Percentiles rank a stretch among this genome's conserved stretches.
Conservation (phyloP, 179 eudicot genomes). For the Carnegiea gigantea region DNA sequence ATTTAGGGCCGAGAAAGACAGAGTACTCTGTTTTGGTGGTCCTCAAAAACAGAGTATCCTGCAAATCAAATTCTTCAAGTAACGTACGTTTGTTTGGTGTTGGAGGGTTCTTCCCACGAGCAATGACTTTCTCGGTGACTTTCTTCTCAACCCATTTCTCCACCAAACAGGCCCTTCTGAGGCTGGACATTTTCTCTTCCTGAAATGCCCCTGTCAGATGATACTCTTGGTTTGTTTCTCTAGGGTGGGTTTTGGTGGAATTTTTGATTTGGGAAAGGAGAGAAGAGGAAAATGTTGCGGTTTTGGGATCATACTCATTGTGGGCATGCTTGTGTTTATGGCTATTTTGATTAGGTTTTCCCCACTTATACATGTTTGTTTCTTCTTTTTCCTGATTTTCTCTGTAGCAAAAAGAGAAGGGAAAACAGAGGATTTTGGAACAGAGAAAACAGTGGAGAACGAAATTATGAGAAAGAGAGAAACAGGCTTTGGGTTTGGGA, state of each 20-base stretch:
- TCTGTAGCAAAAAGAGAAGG: slow-evolving; percentile 25
- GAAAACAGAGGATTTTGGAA: slow-evolving; percentile 6
- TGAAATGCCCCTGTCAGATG: slow-evolving; percentile 14
- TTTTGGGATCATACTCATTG: slow-evolving; percentile 28
- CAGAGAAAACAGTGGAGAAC: slow-evolving; percentile 4
- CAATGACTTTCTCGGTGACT: slow-evolving; percentile 30
- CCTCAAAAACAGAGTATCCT: slow-evolving; percentile 48
- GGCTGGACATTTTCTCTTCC: slow-evolving; percentile 45
- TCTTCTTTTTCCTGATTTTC: neutral
- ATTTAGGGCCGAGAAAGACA: slow-evolving; percentile 11
- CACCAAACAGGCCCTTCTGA: slow-evolving; percentile 44
- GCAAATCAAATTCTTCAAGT: slow-evolving; percentile 31
- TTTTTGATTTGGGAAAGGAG: slow-evolving; percentile 64
- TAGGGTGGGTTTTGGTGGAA: slow-evolving; percentile 30
- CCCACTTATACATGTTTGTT: slow-evolving; percentile 34
- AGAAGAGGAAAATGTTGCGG: slow-evolving; percentile 67
- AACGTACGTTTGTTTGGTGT: slow-evolving; percentile 13
- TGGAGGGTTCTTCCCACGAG: neutral
- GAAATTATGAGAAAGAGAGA: neutral
- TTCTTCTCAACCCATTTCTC: slow-evolving; percentile 63
- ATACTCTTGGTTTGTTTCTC: slow-evolving; percentile 11
- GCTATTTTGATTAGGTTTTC: slow-evolving; percentile 27
- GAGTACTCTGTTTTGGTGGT: slow-evolving; percentile 41
- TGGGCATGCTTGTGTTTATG: slow-evolving; percentile 23
- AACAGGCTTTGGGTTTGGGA: neutral